These are phyloP conservation scores for Eimeria tenella DNA, from an alignment of 169 alveolate species.

Conservation along the genomic window DNA sequence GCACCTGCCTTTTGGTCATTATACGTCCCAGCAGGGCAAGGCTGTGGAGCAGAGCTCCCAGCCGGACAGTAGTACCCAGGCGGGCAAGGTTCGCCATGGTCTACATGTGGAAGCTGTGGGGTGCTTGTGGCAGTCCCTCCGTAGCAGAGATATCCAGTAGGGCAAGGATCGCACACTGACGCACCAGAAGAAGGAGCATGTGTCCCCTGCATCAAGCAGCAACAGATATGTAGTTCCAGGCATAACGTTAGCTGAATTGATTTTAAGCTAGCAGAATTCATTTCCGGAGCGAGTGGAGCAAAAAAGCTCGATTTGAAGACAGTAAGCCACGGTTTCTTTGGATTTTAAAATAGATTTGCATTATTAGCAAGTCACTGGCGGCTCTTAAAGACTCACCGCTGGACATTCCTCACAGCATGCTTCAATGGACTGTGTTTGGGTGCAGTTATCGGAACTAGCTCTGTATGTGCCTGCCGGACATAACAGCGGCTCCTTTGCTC, in stretches of 20 bases:
- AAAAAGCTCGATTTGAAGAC: neutral
- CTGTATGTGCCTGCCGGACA: conserved; percentile 76
- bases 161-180: conserved; percentile 51
- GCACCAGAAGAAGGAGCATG: conserved; percentile 28
- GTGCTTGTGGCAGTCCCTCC: conserved; percentile 68
- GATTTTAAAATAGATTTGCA: no score
- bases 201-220: conserved; percentile 42
- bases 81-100: conserved; percentile 80
- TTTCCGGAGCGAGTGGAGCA: no score
- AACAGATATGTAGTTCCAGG: no score
- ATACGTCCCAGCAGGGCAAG: conserved; percentile 83
- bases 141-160: conserved; percentile 68
- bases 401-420: conserved; percentile 74
- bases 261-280: no score
- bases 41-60: conserved; percentile 69
- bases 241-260: no score
- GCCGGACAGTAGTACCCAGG: conserved; percentile 78
- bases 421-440: conserved; percentile 43
- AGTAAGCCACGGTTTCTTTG: neutral
- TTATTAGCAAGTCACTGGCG: neutral
- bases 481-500: conserved; percentile 40
- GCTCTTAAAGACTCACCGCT: conserved; percentile 36
- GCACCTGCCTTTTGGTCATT: conserved; percentile 75
- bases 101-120: conserved; percentile 48
- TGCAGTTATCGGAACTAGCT: conserved; percentile 25